phyloP scores from a whole-genome alignment of 2,329 filamentous ascomycete genomes.

The Kalmusia sp. region DNA sequence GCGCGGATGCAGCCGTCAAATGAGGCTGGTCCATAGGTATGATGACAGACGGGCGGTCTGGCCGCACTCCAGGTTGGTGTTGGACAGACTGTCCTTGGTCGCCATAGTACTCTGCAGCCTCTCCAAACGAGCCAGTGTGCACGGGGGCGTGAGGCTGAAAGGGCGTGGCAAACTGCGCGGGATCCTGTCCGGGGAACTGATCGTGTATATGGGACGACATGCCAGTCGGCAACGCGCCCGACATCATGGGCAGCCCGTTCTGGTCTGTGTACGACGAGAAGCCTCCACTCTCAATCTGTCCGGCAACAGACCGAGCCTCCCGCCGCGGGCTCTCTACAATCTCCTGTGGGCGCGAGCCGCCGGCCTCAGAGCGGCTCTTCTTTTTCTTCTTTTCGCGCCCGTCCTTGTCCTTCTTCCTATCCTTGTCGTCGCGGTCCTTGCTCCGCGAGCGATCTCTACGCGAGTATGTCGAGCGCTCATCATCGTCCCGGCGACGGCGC shows the following conservation, averaged over 20 bases:
- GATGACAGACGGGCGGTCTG: slow-evolving; percentile 60
- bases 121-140: slow-evolving; percentile 53
- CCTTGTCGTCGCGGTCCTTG: slow-evolving; percentile 40
- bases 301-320: slow-evolving; percentile 33
- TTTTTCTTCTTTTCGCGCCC: slow-evolving; percentile 36
- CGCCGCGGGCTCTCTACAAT: slow-evolving; percentile 38
- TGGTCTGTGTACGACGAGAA: slow-evolving; percentile 46
- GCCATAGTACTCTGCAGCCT: slow-evolving; percentile 67
- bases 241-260: slow-evolving; percentile 42
- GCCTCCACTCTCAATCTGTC: slow-evolving; percentile 36
- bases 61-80: slow-evolving; percentile 66
- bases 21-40: slow-evolving; percentile 62
- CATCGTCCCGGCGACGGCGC: slow-evolving; percentile 28
- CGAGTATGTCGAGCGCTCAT: slow-evolving; percentile 38
- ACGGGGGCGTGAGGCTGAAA: slow-evolving; percentile 51
- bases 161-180: slow-evolving; percentile 52
- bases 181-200: slow-evolving; percentile 67
- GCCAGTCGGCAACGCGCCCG: slow-evolving; percentile 38
- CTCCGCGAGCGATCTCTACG: slow-evolving; percentile 38
- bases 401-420: slow-evolving; percentile 29
- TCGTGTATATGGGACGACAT: slow-evolving; percentile 59
- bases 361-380: slow-evolving; percentile 39
- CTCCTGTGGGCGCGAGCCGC: slow-evolving; percentile 28
- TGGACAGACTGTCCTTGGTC: slow-evolving; percentile 67
- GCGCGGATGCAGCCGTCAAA: slow-evolving; percentile 60